Conservation (phyloP, 2,329 filamentous ascomycete genomes). For the Helicocarpus griseus region DNA sequence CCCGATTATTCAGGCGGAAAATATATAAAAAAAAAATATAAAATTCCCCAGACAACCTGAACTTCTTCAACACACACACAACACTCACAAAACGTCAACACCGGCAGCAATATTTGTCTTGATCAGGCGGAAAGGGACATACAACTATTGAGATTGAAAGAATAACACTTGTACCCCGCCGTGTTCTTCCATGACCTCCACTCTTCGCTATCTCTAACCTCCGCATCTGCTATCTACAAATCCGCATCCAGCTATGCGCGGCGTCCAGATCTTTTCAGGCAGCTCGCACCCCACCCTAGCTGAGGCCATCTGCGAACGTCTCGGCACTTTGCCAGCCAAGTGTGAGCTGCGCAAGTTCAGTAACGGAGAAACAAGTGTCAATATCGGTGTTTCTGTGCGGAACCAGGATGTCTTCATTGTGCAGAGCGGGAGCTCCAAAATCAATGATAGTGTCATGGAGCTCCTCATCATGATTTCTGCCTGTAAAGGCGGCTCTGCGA, state of each 20-base stretch:
- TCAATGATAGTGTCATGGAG: conserved; percentile 99
- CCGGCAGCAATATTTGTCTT: background rate
- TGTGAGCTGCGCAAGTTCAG: conserved; percentile 57
- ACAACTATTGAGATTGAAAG: background rate
- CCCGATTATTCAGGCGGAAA: background rate
- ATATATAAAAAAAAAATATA: background rate
- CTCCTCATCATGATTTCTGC: conserved; percentile 98
- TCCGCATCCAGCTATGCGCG: conserved; percentile 42
- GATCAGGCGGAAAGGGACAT: background rate
- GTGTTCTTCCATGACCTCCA: background rate
- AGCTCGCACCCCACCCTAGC: conserved; percentile 55
- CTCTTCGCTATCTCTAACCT: no score
- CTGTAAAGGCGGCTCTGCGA: conserved; percentile 94
- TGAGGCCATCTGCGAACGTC: conserved; percentile 56
- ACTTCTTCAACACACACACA: background rate
- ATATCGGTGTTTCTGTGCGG: conserved; percentile 63
- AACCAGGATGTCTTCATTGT: conserved; percentile 99
- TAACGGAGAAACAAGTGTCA: conserved; percentile 61
- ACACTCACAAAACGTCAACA: no score
- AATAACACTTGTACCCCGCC: background rate
- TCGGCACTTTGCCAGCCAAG: conserved; percentile 50
- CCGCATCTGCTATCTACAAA: no score
- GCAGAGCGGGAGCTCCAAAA: conserved; percentile 88
- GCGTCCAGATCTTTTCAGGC: conserved; percentile 58
- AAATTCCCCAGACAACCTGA: background rate